phyloP scores from a whole-genome alignment of 2,329 filamentous ascomycete genomes.

The Phialemonium atrogriseum region DNA sequence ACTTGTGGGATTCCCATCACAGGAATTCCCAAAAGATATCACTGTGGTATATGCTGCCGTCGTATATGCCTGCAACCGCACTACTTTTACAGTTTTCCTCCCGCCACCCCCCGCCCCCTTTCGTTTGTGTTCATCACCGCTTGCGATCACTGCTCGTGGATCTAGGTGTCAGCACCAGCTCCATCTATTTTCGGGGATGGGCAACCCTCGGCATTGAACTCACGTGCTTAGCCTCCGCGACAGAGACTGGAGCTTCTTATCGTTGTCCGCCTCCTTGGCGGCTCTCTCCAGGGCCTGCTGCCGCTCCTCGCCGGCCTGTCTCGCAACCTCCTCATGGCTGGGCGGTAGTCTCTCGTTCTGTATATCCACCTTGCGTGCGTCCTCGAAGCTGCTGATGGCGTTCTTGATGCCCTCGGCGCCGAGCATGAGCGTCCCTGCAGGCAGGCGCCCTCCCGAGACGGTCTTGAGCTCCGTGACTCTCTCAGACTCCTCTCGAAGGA shows the following conservation, averaged over 20 bases:
- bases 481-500: conserved; percentile 94
- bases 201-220: too few relatives aligned
- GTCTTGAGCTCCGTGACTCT: conserved; percentile 97
- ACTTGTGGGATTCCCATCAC: too few relatives aligned
- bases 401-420: conserved; percentile 98
- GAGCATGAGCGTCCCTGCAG: conserved; percentile 93
- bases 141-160: conserved; percentile 9
- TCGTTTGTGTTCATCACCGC: conserved; percentile 5
- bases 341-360: conserved; percentile 95
- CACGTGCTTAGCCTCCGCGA: conserved; percentile 94
- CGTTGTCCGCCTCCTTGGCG: conserved; percentile 82
- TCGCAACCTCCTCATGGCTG: conserved; percentile 81
- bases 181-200: not conserved
- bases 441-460: conserved; percentile 82
- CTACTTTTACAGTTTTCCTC: too few relatives aligned
- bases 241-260: conserved; percentile 76
- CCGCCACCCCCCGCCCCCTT: too few relatives aligned
- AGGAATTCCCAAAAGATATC: too few relatives aligned
- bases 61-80: too few relatives aligned
- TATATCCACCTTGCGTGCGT: conserved; percentile 91
- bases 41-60: too few relatives aligned
- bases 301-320: conserved; percentile 73
- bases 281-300: conserved; percentile 80
- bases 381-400: conserved; percentile 93
- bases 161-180: not conserved